Evolutionary conservation across 495 filamentous ascomycete genomes (phyloP).

Genomic region (Talaromyces ruber): DNA sequence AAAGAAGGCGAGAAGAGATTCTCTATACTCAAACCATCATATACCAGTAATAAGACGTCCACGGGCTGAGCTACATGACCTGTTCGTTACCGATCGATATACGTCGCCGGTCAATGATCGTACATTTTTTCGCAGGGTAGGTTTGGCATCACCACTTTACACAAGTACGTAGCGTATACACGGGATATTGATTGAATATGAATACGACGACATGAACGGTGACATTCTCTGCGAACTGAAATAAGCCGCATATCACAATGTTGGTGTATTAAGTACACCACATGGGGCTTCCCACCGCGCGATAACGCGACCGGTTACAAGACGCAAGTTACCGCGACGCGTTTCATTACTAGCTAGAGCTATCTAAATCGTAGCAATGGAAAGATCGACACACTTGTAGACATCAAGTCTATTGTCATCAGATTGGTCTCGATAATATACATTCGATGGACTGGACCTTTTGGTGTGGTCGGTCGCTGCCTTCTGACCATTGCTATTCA

Average conservation of each 20-base stretch:
- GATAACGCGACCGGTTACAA: not conserved
- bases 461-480: conserved; percentile 11
- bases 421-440: conserved; percentile 5
- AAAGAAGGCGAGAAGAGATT: not conserved
- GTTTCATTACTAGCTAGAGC: conserved; percentile 4
- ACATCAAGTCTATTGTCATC: conserved; percentile 6
- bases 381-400: conserved; percentile 10
- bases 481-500: conserved; percentile 27
- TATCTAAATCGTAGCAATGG: not conserved
- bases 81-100: not conserved
- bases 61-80: not conserved
- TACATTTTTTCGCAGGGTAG: not conserved
- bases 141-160: not conserved
- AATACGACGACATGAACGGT: not conserved
- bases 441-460: conserved; percentile 1
- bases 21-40: not conserved
- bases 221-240: not conserved
- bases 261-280: not conserved
- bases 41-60: not conserved
- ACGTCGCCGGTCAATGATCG: not conserved
- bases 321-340: not conserved
- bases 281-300: too few species aligned
- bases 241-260: not conserved
- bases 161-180: not conserved
- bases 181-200: too few species aligned